A percentile compares a stretch with the other conserved stretches of the same genome.
Conservation (phyloP, 495 filamentous ascomycete genomes). For the Penicillium angulare region DNA sequence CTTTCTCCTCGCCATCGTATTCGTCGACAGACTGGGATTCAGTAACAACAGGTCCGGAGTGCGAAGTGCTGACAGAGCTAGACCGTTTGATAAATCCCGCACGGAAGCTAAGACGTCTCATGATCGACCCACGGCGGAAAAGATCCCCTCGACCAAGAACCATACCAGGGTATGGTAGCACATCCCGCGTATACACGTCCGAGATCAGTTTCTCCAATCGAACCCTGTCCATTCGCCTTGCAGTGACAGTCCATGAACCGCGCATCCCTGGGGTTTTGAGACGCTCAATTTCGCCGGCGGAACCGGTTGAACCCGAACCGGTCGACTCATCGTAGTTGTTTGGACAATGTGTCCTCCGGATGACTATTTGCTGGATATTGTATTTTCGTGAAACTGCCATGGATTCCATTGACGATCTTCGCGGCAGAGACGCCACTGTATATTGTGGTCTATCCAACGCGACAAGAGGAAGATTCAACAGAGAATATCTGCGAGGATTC, state of each 20-base stretch:
- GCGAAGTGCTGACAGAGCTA: conserved; percentile 25
- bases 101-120: conserved; percentile 70
- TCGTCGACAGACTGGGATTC: conserved; percentile 16
- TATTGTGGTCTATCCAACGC: conserved; percentile 69
- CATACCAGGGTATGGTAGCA: conserved; percentile 86
- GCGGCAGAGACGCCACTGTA: conserved; percentile 66
- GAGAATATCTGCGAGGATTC: conserved; percentile 39
- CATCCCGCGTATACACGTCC: conserved; percentile 83
- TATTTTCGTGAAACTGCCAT: conserved; percentile 62
- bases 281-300: conserved; percentile 31
- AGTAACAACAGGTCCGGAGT: conserved; percentile 8
- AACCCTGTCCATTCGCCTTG: conserved; percentile 71
- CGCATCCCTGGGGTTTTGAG: conserved; percentile 19
- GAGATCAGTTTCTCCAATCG: conserved; percentile 71
- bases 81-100: conserved; percentile 31
- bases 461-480: conserved; percentile 65
- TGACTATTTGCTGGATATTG: conserved; percentile 68
- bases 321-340: conserved; percentile 48
- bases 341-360: conserved; percentile 80
- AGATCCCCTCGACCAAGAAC: conserved; percentile 56
- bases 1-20: conserved; percentile 16
- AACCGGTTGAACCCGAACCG: background rate
- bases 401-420: conserved; percentile 78
- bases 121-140: conserved; percentile 69
- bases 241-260: conserved; percentile 41